phyloP scores from a whole-genome alignment of 2,329 filamentous ascomycete species.

The Pseudonectria foliicola region DNA sequence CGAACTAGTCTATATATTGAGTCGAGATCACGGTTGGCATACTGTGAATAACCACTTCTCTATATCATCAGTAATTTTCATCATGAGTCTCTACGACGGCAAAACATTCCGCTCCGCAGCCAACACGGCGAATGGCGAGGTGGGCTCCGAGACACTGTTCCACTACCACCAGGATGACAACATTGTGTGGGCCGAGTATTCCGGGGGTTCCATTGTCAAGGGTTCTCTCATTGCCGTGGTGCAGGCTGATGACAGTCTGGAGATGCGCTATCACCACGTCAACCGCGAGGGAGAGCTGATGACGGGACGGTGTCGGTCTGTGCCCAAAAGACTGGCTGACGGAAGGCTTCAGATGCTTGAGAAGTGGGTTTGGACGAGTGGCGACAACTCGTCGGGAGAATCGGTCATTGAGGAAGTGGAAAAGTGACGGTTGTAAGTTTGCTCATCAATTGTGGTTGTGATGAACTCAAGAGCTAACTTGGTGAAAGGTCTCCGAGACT shows the following conservation, averaged over 20 bases:
- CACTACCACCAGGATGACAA: conserved; percentile 20
- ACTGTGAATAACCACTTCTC: too few relatives aligned
- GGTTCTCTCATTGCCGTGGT: conserved; percentile 18
- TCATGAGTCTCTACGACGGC: conserved; percentile 10
- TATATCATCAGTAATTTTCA: too few relatives aligned
- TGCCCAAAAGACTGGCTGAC: conserved; percentile 14
- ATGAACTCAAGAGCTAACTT: too few relatives aligned
- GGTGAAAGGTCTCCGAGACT: too few relatives aligned
- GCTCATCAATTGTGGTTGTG: too few relatives aligned
- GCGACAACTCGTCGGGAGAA: conserved; percentile 14
- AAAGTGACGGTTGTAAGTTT: too few relatives aligned
- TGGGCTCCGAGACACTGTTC: conserved; percentile 16
- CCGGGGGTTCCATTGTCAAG: conserved; percentile 15
- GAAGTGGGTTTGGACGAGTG: conserved; percentile 21
- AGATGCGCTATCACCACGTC: conserved; percentile 23
- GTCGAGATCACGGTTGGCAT: too few relatives aligned
- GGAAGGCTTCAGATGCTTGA: conserved; percentile 19
- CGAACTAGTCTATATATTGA: too few relatives aligned
- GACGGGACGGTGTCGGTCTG: conserved; percentile 17
- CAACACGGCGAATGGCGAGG: conserved; percentile 19
- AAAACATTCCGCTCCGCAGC: conserved; percentile 11
- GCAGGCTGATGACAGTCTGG: conserved; percentile 11
- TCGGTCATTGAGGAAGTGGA: conserved; percentile 18
- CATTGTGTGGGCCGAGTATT: conserved; percentile 22
- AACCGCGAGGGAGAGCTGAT: conserved; percentile 18